Evolutionary conservation across 208 protist genomes (phyloP).

Genomic region (Leishmania gerbilli): DNA sequence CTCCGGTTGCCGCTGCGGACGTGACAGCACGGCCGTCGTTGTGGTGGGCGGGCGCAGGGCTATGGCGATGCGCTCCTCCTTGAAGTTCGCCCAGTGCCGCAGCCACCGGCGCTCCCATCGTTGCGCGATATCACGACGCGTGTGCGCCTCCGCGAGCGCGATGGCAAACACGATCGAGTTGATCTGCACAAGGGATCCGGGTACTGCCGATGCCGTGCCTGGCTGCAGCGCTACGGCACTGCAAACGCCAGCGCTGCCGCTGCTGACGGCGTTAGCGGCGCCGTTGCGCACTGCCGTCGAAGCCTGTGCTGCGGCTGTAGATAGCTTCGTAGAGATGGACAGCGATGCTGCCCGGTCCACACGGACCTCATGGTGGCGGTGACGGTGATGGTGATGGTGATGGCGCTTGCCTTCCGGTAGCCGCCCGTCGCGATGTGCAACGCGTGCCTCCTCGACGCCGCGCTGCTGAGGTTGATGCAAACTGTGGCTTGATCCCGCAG

Average conservation of each 20-base stretch:
- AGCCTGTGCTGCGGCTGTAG: background rate
- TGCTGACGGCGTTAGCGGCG: background rate
- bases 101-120: conserved; percentile 53
- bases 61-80: conserved; percentile 37
- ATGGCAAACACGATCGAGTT: conserved; percentile 57
- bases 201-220: background rate
- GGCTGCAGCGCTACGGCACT: background rate
- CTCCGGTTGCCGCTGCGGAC: background rate
- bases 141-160: conserved; percentile 62
- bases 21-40: background rate
- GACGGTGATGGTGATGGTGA: background rate
- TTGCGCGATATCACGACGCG: conserved; percentile 45
- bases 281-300: background rate
- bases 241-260: conserved; percentile 16
- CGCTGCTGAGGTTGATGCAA: background rate
- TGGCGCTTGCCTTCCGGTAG: background rate
- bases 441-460: background rate
- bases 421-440: background rate
- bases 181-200: background rate
- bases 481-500: background rate
- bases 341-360: background rate
- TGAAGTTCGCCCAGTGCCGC: conserved; percentile 33
- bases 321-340: background rate
- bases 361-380: background rate
- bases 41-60: conserved; percentile 14